phyloP scores from a whole-genome alignment of 768 basidiomycete species.

The Botryobasidium botryosum region DNA sequence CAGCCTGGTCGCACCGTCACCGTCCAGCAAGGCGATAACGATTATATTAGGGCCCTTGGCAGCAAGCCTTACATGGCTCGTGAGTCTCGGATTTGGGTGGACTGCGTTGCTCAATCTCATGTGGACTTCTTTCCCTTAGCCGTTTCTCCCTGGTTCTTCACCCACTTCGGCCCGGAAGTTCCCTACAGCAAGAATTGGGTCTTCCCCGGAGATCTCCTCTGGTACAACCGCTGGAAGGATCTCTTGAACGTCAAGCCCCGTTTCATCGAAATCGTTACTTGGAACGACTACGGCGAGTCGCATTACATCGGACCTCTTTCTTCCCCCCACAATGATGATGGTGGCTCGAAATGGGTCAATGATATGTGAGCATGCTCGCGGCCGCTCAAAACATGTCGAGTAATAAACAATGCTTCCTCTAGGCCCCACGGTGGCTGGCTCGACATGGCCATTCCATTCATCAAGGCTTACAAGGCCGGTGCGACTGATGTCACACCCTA shows the following conservation, averaged over 20 bases:
- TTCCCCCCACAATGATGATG: constrained; percentile 1
- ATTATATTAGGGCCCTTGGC: constrained; percentile 11
- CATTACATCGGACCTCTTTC: constrained; percentile 20
- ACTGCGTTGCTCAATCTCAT: neutral
- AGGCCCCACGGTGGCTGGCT: constrained; percentile 19
- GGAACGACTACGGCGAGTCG: constrained; percentile 14
- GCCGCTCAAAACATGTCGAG: too few species aligned
- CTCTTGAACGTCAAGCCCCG: constrained; percentile 16
- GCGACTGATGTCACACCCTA: neutral
- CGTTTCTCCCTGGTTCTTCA: constrained; percentile 14
- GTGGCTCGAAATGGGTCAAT: neutral
- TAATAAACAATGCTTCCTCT: too few species aligned
- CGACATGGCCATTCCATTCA: constrained; percentile 20
- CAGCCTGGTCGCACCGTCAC: constrained; percentile 15
- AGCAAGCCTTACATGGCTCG: constrained; percentile 17
- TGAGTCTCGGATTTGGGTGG: neutral
- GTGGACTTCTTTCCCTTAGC: neutral
- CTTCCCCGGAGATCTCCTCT: constrained; percentile 19
- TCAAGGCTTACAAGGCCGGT: constrained; percentile 20
- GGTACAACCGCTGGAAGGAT: constrained; percentile 20
- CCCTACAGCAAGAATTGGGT: constrained; percentile 21
- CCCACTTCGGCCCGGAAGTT: constrained; percentile 19
- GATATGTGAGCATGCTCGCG: too few species aligned
- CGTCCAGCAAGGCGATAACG: constrained; percentile 12
- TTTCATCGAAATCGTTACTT: constrained; percentile 16